phyloP scores from a whole-genome alignment of 2,329 filamentous ascomycete genomes.

The Pestalotiopsis sp. region DNA sequence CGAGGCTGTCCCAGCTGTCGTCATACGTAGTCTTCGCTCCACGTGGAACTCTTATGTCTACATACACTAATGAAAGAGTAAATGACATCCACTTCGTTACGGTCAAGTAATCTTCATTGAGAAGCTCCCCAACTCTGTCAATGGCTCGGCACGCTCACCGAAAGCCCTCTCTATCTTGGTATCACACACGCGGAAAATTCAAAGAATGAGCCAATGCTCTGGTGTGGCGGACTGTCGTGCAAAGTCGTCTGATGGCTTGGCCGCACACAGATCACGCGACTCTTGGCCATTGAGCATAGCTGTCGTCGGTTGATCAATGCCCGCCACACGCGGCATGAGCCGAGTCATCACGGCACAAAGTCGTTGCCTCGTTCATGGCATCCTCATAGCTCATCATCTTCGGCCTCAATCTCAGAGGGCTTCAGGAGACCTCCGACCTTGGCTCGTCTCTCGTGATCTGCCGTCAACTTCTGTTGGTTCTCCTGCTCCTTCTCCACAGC shows the following conservation, averaged over 20 bases:
- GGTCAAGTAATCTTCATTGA: background rate
- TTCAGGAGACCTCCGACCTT: constrained; percentile 96
- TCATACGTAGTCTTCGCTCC: background rate
- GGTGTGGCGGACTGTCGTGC: constrained; percentile 2
- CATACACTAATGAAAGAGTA: constrained; percentile 14
- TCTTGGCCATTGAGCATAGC: constrained; percentile 34
- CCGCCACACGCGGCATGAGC: constrained; percentile 25
- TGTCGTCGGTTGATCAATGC: constrained; percentile 21
- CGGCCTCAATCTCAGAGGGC: constrained; percentile 90
- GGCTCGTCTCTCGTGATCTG: constrained; percentile 88
- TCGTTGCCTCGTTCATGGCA: constrained; percentile 68
- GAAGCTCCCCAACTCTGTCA: background rate
- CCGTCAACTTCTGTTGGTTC: constrained; percentile 80
- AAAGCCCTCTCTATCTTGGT: constrained; percentile 17
- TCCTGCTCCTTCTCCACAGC: constrained; percentile 94
- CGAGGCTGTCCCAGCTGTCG: background rate
- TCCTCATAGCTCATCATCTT: constrained; percentile 90
- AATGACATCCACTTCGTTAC: background rate
- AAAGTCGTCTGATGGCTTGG: constrained; percentile 19
- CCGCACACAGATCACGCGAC: constrained; percentile 40
- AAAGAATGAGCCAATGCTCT: constrained; percentile 18
- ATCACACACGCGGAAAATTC: constrained; percentile 20
- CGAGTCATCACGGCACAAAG: constrained; percentile 46
- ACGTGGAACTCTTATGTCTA: constrained; percentile 6
- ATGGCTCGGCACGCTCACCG: background rate